Base-by-base conservation (phyloP, 352 stramenopile species). In the Phytophthora tubulina region DNA sequence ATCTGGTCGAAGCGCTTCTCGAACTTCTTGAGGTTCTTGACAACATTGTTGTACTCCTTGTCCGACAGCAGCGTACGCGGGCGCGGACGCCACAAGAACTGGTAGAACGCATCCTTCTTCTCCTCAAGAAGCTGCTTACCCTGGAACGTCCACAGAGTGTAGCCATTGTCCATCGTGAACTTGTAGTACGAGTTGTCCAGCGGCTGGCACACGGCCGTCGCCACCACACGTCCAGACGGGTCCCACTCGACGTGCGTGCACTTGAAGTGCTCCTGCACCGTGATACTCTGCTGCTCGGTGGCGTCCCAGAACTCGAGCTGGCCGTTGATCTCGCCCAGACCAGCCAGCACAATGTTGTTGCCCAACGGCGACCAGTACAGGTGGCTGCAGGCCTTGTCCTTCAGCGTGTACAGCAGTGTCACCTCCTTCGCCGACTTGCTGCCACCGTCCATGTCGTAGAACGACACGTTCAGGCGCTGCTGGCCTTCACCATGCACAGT, bases 131-230 rank as follows among this genome's bases (percentile, higher is more conserved):
- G 79, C 67, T 97, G 87, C 73, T 97, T 98, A 27, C 97, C 97
- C 84, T 99, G 98, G 90, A 99, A 99, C 42, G 91, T 98, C 96
- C 96, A 99, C 21, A 99, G 76, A 63, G 96, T 98, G 85, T 98
- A 99, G 54, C 98, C 98, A 70, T 99, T 99, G 88, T 99, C 98
- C 94, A 99, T 99, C 58, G 97, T 94, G 82, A 98, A 98, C 83
- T 99, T 99, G 85, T 98, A 98, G 82, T 96, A 95, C 78, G 87
- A 92, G 77, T 95, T 96, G 68, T 98, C 95, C 45, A 99, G 89
- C 10, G 96, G 94, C 79, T 99, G 98, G 57, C 93, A 98, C 52
- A 99, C 97, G 17, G 94, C 92, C 46, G 97, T 98, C 9, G 95
- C 90, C 38, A 99, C 88, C 51, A 98, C 96, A 42, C 97, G 90